These are phyloP conservation scores for Hypoxylon fragiforme DNA, from an alignment of 495 filamentous ascomycete species.

Conservation along the genomic window DNA sequence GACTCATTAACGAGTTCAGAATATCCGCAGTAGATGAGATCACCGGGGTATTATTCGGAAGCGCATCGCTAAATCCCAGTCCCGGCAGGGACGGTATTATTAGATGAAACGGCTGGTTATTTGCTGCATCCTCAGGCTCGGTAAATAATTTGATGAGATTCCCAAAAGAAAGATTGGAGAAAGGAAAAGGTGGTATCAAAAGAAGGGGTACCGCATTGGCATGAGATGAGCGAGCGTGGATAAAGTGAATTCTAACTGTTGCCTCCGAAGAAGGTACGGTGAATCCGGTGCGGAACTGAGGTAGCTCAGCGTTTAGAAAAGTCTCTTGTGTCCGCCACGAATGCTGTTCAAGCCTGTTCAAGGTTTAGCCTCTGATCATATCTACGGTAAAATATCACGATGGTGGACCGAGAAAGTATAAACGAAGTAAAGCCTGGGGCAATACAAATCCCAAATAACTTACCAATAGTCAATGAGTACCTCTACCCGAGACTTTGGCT, in stretches of 20 bases:
- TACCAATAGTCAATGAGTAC: conserved; percentile 58
- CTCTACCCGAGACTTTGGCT: conserved; percentile 53
- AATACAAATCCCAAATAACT: too few species aligned
- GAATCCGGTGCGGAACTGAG: conserved; percentile 63
- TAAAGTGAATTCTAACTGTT: conserved; percentile 53
- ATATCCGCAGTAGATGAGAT: conserved; percentile 60
- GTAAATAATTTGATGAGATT: conserved; percentile 64
- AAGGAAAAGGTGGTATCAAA: conserved; percentile 69
- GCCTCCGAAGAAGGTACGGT: conserved; percentile 36
- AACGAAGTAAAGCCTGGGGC: too few species aligned
- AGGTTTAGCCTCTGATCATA: conserved; percentile 6
- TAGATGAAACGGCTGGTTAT: conserved; percentile 64
- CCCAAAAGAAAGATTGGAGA: conserved; percentile 67
- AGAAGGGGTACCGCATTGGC: conserved; percentile 61
- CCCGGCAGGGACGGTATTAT: conserved; percentile 74
- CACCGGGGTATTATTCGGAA: conserved; percentile 60
- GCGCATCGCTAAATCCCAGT: conserved; percentile 66
- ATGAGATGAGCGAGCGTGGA: conserved; percentile 58
- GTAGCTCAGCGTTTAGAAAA: conserved; percentile 56
- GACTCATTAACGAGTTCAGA: conserved; percentile 66
- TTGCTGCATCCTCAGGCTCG: conserved; percentile 41
- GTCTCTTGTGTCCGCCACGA: conserved; percentile 62
- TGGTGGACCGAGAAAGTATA: background rate
- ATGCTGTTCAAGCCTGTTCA: conserved; percentile 60
- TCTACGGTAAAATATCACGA: background rate